These are phyloP conservation scores for Knoxia roxburghii DNA, from an alignment of 257 asterid species.

Conservation along the genomic window DNA sequence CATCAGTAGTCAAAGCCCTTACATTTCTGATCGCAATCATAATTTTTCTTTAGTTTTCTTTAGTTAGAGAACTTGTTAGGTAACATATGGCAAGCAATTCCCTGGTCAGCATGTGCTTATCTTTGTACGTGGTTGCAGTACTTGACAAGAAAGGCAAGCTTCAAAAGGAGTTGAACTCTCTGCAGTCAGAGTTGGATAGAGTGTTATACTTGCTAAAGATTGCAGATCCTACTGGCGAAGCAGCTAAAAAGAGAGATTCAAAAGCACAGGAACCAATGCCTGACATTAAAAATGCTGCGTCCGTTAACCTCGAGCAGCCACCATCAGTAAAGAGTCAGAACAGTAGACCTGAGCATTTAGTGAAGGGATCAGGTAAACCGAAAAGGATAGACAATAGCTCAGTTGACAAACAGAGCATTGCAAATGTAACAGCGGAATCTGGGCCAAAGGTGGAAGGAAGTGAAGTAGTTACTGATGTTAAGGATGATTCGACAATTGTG, in stretches of 20 bases:
- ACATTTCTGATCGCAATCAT: neutral
- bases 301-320: conserved; percentile 22
- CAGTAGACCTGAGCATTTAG: conserved; percentile 29
- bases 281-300: conserved; percentile 18
- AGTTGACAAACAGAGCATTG: conserved; percentile 24
- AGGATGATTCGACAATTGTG: conserved; percentile 31
- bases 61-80: neutral
- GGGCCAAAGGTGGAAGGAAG: conserved; percentile 30
- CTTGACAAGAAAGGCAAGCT: conserved; percentile 54
- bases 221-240: conserved; percentile 95
- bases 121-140: conserved; percentile 39
- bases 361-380: conserved; percentile 23
- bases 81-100: neutral
- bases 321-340: conserved; percentile 20
- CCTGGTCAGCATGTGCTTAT: neutral
- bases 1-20: neutral
- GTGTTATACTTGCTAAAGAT: conserved; percentile 76
- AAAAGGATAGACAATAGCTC: conserved; percentile 30
- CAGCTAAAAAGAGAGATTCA: conserved; percentile 56
- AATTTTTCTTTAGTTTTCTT: neutral
- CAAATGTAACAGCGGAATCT: conserved; percentile 32
- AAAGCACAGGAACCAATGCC: conserved; percentile 35
- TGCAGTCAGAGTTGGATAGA: conserved; percentile 79
- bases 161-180: conserved; percentile 50
- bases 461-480: conserved; percentile 24